Base-by-base conservation (phyloP, 208 protist genomes). In the Wallacemonas sp. region DNA sequence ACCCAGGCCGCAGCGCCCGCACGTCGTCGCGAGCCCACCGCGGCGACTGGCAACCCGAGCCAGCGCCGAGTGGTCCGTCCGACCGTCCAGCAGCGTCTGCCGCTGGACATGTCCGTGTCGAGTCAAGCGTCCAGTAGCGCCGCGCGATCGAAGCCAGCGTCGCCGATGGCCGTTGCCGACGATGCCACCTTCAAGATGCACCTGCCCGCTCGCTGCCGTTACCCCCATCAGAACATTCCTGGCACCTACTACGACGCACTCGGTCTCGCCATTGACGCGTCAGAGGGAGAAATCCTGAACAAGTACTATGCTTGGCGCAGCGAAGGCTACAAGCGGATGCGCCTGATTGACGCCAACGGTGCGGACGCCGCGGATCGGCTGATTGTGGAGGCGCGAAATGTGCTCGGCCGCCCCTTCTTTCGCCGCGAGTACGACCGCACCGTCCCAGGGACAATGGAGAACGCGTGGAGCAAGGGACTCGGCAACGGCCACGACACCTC, bases 191-290 rank as follows among this genome's bases (percentile, higher is more conserved):
- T 87, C 61, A 73, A 77, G 62, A 84, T 91, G 71, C 77, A 74
- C 32, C 77, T 93, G 8, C 87, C 91, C 1, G 54, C 72, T 46
- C 85, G 84, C 68, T 96, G 91, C 79, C 81, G 77, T 64, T 92
- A 92, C 71, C 87, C 91, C 20, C 91, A 96, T 68, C 67, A 61
- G 22, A 29, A 59, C 23, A 85, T 86, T 20, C 29, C 61, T n/a
- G 86, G 85, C n/a, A 93, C 87, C 29, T 93, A 96, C 74, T 94
- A 93, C 76, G 83, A 92, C 67, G 70, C 91, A 3, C 84, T 96
- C 28, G 78, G 75, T 29, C 52, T 96, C 26, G 48, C 74, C 8
- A 72, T 69, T 46, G 57, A 57, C 45, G 82, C 84, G 2, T 23
- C 78, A 23, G 71, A 77, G 11, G 72, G 59, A 20, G 77, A 87